Percentiles rank a stretch among this genome's conserved stretches.
phyloP scores from a whole-genome alignment of 2,329 filamentous ascomycete genomes.

The Chaetomium olivaceum region DNA sequence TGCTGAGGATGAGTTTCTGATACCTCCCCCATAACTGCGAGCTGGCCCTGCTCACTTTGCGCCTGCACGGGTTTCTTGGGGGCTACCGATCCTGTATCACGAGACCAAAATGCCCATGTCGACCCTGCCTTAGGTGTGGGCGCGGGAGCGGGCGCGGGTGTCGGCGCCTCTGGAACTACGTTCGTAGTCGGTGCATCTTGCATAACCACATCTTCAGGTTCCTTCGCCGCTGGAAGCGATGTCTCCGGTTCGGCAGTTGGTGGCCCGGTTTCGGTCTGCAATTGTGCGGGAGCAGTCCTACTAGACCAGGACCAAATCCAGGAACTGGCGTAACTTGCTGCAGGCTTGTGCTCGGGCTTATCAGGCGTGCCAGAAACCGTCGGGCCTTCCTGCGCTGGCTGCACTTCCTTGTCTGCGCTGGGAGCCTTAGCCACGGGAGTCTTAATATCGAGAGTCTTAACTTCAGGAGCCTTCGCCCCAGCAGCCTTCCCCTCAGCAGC shows the following conservation, averaged over 20 bases:
- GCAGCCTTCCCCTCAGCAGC: slow-evolving; percentile 13
- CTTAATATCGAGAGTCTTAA: no score
- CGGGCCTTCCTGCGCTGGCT: slow-evolving; percentile 28
- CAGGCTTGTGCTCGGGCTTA: slow-evolving; percentile 21
- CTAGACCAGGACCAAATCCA: slow-evolving; percentile 43
- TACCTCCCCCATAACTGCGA: slow-evolving; percentile 59
- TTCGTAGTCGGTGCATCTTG: slow-evolving; percentile 43
- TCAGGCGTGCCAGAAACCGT: slow-evolving; percentile 22
- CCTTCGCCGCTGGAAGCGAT: slow-evolving; percentile 31
- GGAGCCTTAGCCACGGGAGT: slow-evolving; percentile 8
- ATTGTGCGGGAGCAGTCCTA: slow-evolving; percentile 16
- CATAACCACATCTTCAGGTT: slow-evolving; percentile 46
- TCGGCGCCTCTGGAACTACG: slow-evolving; percentile 34
- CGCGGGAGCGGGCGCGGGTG: slow-evolving; percentile 42
- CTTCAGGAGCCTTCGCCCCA: no score
- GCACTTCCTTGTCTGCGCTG: slow-evolving; percentile 25
- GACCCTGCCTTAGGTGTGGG: slow-evolving; percentile 55
- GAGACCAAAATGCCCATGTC: slow-evolving; percentile 82
- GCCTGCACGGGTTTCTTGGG: slow-evolving; percentile 34
- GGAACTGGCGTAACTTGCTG: slow-evolving; percentile 30
- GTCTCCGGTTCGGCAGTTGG: slow-evolving; percentile 23
- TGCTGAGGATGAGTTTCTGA: slow-evolving; percentile 57
- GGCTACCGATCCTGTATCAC: slow-evolving; percentile 49
- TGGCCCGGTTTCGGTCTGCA: slow-evolving; percentile 13
- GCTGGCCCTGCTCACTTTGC: slow-evolving; percentile 44